phyloP scores from a whole-genome alignment of 495 filamentous ascomycete genomes.

The Penicillium coffeae region DNA sequence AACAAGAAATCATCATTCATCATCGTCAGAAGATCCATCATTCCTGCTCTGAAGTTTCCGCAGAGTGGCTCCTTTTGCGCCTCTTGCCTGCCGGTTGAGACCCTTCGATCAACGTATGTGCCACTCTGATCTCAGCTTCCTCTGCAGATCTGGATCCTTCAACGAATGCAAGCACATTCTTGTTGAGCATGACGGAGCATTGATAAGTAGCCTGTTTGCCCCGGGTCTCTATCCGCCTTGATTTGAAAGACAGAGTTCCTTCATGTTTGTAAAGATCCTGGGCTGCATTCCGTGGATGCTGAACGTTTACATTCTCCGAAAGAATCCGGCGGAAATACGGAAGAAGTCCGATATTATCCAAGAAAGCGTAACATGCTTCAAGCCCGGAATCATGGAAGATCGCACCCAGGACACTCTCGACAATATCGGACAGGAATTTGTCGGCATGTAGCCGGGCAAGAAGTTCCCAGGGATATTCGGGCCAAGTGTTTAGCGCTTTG shows the following conservation, averaged over 20 bases:
- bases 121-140: constrained; percentile 10
- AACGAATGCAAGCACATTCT: constrained; percentile 1
- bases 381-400: constrained; percentile 75
- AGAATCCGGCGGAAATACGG: constrained; percentile 60
- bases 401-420: constrained; percentile 79
- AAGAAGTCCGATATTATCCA: constrained; percentile 63
- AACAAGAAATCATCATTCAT: too few relatives aligned
- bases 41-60: too few relatives aligned
- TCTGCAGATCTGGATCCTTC: constrained; percentile 10
- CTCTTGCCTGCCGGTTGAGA: too few relatives aligned
- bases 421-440: constrained; percentile 83
- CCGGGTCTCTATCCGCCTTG: constrained; percentile 4
- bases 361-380: constrained; percentile 49
- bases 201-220: constrained; percentile 6
- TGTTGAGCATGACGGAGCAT: constrained; percentile 3
- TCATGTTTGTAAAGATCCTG: constrained; percentile 48
- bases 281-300: constrained; percentile 72
- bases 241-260: constrained; percentile 16
- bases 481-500: constrained; percentile 41
- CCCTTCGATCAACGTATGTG: constrained; percentile 5
- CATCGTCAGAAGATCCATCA: too few relatives aligned
- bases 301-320: constrained; percentile 52
- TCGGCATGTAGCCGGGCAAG: constrained; percentile 62
- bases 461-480: constrained; percentile 68
- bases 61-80: too few relatives aligned